Conservation (phyloP, 352 stramenopile species). For the Albugo laibachii region DNA sequence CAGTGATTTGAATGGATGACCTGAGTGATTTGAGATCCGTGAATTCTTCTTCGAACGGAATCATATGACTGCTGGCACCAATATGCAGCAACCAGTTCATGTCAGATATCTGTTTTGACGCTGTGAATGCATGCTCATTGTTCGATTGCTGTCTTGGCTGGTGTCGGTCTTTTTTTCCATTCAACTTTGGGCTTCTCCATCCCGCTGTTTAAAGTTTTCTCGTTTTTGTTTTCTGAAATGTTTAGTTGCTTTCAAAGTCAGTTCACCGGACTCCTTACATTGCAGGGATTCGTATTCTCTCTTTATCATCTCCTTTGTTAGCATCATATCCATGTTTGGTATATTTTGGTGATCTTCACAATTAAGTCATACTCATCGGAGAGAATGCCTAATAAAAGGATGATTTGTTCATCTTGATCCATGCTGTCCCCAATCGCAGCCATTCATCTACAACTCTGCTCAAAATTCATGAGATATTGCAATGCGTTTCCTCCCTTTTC, state of each 20-base stretch:
- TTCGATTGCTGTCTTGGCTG: no score
- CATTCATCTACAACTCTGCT: slow-evolving; percentile 7
- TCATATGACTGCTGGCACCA: no score
- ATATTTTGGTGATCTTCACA: slow-evolving; percentile 8
- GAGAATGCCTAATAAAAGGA: slow-evolving; percentile 5
- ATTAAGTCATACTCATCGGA: slow-evolving; percentile 8
- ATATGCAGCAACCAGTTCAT: no score
- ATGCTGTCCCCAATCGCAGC: slow-evolving; percentile 5
- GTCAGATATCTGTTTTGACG: no score
- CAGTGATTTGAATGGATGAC: no score
- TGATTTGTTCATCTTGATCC: slow-evolving; percentile 5
- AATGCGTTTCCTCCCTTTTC: slow-evolving; percentile 5
- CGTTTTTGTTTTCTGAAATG: background rate
- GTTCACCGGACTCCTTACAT: background rate
- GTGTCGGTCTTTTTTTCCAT: background rate
- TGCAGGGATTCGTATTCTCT: slow-evolving; percentile 4
- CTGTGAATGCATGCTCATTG: no score
- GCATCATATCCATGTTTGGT: slow-evolving; percentile 1
- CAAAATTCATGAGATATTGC: slow-evolving; percentile 8
- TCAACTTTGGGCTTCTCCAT: background rate
- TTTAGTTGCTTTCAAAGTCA: background rate
- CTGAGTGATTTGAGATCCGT: no score
- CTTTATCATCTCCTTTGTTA: slow-evolving; percentile 9
- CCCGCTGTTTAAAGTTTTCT: no score
- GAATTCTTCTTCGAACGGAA: no score